Percentiles rank a stretch among this genome's conserved stretches.
phyloP scores from a whole-genome alignment of 495 filamentous ascomycete species.

The Aspergillus campestris region DNA sequence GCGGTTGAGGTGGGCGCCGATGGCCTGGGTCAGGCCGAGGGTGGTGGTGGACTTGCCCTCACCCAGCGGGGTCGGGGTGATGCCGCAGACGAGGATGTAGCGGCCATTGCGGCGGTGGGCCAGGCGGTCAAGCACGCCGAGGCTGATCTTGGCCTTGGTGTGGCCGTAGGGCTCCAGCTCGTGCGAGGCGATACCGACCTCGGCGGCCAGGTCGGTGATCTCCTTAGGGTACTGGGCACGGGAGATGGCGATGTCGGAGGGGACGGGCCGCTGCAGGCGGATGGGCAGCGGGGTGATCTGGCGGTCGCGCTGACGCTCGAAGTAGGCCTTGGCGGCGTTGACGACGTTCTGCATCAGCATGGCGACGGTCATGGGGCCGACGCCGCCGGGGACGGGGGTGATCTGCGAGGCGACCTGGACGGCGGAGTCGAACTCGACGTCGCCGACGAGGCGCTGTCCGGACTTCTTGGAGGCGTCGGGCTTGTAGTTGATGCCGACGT shows the following conservation, averaged over 20 bases:
- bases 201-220: conserved; percentile 72
- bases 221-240: conserved; percentile 82
- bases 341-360: conserved; percentile 95
- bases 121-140: conserved; percentile 71
- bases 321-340: conserved; percentile 67
- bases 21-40: conserved; percentile 87
- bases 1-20: conserved; percentile 78
- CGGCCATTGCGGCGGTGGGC: conserved; percentile 78
- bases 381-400: conserved; percentile 92
- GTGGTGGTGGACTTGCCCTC: conserved; percentile 99
- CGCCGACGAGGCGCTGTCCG: conserved; percentile 86
- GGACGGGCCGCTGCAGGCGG: conserved; percentile 65
- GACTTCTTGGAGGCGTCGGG: conserved; percentile 92
- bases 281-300: conserved; percentile 71
- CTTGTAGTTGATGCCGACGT: conserved; percentile 96
- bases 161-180: conserved; percentile 93
- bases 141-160: conserved; percentile 89
- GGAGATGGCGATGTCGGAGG: conserved; percentile 90
- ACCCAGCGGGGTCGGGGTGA: conserved; percentile 94
- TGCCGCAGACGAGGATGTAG: conserved; percentile 88
- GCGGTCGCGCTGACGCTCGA: conserved; percentile 70
- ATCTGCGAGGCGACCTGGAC: conserved; percentile 86
- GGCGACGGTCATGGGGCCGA: conserved; percentile 96
- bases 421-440: conserved; percentile 87
- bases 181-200: conserved; percentile 75